Evolutionary conservation across 2,329 filamentous ascomycete genomes (phyloP).

Genomic region (Peltaster fructicola): DNA sequence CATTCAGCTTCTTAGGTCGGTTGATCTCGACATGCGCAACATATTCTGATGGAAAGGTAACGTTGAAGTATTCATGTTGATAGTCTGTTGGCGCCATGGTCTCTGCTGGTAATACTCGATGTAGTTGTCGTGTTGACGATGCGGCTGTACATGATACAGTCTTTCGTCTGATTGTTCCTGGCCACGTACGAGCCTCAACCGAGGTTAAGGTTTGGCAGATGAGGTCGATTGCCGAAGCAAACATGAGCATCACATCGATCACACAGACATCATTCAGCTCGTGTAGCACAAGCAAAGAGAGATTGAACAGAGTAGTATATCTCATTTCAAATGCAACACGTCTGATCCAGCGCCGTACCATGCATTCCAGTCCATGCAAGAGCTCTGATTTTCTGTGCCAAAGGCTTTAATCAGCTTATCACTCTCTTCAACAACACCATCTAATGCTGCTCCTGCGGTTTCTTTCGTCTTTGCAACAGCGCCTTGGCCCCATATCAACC

Average conservation of each 20-base stretch:
- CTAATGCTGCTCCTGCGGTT: conserved; percentile 45
- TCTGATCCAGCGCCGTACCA: conserved; percentile 72
- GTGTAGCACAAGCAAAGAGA: no score
- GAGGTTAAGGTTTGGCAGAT: no score
- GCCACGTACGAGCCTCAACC: no score
- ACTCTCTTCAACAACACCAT: conserved; percentile 49
- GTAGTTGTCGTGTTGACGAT: no score
- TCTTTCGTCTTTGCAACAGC: conserved; percentile 49
- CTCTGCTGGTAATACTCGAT: no score
- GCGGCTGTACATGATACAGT: no score
- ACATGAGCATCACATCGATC: no score
- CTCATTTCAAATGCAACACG: conserved; percentile 44
- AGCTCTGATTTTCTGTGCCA: conserved; percentile 60
- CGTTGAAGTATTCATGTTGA: conserved; percentile 49
- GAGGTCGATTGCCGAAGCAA: no score
- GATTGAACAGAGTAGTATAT: no score
- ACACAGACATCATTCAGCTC: no score
- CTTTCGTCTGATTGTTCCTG: no score
- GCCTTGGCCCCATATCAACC: conserved; percentile 79
- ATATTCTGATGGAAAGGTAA: conserved; percentile 52
- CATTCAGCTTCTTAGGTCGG: conserved; percentile 70
- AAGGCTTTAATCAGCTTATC: conserved; percentile 61
- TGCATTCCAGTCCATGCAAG: conserved; percentile 55
- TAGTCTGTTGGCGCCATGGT: conserved; percentile 10
- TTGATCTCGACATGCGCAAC: conserved; percentile 90